Conservation (phyloP, 208 protist genomes). For the Strigomonas culicis region DNA sequence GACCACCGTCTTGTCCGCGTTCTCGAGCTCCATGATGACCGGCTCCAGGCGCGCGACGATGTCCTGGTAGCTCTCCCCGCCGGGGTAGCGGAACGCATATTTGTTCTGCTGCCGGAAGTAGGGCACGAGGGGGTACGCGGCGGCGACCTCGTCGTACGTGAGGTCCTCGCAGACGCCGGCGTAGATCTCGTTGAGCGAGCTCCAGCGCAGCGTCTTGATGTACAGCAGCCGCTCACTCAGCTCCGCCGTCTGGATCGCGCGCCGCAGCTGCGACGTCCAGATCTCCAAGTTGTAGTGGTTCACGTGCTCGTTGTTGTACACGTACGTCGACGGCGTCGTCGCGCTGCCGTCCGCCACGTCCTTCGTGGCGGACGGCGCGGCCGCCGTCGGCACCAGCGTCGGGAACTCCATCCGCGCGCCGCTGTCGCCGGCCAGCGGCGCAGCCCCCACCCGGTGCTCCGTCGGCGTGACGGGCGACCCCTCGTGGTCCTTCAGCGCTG, state of each 20-base stretch:
- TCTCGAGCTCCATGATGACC: constrained; percentile 91
- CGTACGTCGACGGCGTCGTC: neutral
- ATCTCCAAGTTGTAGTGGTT: constrained; percentile 51
- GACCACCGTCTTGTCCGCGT: constrained; percentile 73
- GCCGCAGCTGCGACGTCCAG: constrained; percentile 83
- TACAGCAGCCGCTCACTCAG: constrained; percentile 51
- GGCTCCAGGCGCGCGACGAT: constrained; percentile 83
- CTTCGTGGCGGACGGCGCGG: too few relatives aligned
- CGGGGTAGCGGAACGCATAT: constrained; percentile 88
- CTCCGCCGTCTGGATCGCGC: constrained; percentile 83
- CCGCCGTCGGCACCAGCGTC: too few relatives aligned
- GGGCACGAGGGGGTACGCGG: constrained; percentile 72
- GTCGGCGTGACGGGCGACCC: too few relatives aligned
- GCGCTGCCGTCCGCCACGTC: too few relatives aligned
- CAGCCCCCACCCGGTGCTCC: too few relatives aligned
- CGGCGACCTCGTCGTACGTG: constrained; percentile 75
- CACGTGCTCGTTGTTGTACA: constrained; percentile 10
- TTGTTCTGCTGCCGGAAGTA: constrained; percentile 75
- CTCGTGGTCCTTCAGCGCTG: neutral
- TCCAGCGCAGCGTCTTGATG: constrained; percentile 80
- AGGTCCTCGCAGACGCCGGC: constrained; percentile 86
- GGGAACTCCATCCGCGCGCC: too few relatives aligned
- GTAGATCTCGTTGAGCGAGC: constrained; percentile 87
- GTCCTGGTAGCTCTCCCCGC: constrained; percentile 89
- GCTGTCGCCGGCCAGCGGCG: too few relatives aligned